Evolutionary conservation across 2,329 filamentous ascomycete species (phyloP), one percentile per base, ranked within the genome.

Genomic region (Amauroascus niger): DNA sequence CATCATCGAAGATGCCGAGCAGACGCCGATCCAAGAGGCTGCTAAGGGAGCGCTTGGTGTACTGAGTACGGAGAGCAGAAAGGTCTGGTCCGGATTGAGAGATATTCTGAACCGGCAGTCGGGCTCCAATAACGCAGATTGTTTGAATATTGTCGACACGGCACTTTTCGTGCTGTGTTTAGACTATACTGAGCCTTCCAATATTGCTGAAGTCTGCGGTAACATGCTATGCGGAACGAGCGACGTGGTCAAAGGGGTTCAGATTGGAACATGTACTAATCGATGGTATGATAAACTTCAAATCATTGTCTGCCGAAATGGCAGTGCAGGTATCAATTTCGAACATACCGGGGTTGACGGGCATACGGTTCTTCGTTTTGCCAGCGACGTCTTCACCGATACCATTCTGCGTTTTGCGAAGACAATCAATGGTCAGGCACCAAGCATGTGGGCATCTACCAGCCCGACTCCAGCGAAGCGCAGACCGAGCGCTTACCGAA

Each of bases 221-320:
- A 98, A 97, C 69, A 97, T 98, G 91, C 85, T 98, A 11, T 97
- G 93, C 64, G 93, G 93, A 43, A 95, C 89, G 0, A 95, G 86
- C 62, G 84, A 93, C 64, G 84, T 97, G 11, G 87, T 95, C 64
- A 87, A 86, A 65, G 93, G 93, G 3, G 87, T 98, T 1, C 93
- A 98, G 71, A 89, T 96, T 43, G 93, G 93, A 28, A 97, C 93
- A 1, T 98, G 93, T 72, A 96, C 91, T 13, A 98, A 98, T 70
- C 79, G 93, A 57, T 98, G 93, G 93, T 98, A 98, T 65, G 93
- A 98, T 73, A 98, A 98, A 74, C 77, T 98, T 46, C 93, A 98
- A 67, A 96, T 98, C 58, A 97, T 98, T 52, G 93, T 98, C 49
- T 97, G 93, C 77, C 95, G 95, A 74, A 98, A 97, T 70, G 93